Percentiles rank a stretch among this genome's conserved stretches.
Conservation (phyloP, 495 filamentous ascomycete species). For the Aspergillus hancockii region DNA sequence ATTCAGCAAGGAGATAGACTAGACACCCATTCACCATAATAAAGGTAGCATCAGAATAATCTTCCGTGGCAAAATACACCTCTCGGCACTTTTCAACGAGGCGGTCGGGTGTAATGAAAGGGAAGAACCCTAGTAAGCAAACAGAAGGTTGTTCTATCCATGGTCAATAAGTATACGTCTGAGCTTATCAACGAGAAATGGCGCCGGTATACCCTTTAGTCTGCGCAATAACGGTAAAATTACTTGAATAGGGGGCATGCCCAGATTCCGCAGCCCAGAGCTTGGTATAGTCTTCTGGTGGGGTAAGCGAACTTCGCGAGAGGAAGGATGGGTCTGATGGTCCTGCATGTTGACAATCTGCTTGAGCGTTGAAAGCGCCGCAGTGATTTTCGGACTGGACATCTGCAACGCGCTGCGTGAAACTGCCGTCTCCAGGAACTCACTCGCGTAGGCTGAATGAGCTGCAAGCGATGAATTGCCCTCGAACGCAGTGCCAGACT, state of each 20-base stretch:
- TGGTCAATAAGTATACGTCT: neutral
- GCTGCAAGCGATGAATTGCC: constrained; percentile 60
- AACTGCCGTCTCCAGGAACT: constrained; percentile 62
- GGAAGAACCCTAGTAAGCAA: constrained; percentile 33
- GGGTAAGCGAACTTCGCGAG: constrained; percentile 44
- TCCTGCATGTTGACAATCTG: constrained; percentile 56
- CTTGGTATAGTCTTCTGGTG: constrained; percentile 44
- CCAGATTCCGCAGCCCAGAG: constrained; percentile 46
- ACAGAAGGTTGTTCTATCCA: constrained; percentile 25
- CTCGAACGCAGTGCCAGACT: constrained; percentile 54
- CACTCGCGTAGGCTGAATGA: constrained; percentile 64
- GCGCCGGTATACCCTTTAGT: constrained; percentile 41
- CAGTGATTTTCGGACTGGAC: constrained; percentile 52
- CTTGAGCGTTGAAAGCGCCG: constrained; percentile 57
- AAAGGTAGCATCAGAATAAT: constrained; percentile 55
- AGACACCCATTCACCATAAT: constrained; percentile 58
- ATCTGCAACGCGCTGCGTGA: constrained; percentile 49
- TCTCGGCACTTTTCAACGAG: constrained; percentile 60
- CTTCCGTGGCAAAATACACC: constrained; percentile 60
- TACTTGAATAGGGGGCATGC: constrained; percentile 54
- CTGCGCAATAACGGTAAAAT: constrained; percentile 53
- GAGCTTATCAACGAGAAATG: neutral
- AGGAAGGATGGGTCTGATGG: constrained; percentile 31
- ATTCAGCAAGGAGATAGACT: constrained; percentile 58
- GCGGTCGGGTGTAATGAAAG: constrained; percentile 49